Evolutionary conservation across 2,329 filamentous ascomycete genomes (phyloP), one percentile per base, ranked within the genome.

Genomic region (Magnaporthiopsis poae): DNA sequence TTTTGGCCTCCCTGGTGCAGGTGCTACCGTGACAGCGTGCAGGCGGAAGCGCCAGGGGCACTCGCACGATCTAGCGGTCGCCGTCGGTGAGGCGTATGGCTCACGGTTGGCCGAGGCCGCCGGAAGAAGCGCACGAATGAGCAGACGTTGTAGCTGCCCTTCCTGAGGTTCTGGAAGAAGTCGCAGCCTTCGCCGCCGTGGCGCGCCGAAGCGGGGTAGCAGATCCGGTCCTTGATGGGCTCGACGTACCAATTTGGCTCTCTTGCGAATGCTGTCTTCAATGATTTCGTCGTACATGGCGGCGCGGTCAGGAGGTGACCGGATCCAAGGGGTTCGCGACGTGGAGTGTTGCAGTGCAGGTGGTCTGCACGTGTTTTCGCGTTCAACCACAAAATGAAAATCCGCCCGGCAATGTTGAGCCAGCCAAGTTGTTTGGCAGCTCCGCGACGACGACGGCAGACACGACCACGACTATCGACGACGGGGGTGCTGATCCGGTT

Each of bases 111-210:
- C 15, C 61, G 61, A 2, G 3, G 4, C 33, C 33, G 61, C 29
- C 35, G 61, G 61, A 63, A 63, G 12, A 63, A 63, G 13, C 36
- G 61, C 15, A 63, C 61, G 33, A 63, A 63, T 11, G 46, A 63
- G 61, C 61, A 63, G 33, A 63, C 61, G 36, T 63, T 63, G 25
- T 63, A 63, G 61, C 61, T 63, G 15, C 33, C 61, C 13, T 15
- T 35, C 5, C 39, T 25, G 61, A 25, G n/a, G n/a, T 39, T 35
- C 36, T 13, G 33, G 61, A 63, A 46, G 35, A 63, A 63, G 2
- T 63, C 61, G 61, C 61, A 63, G 61, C 25, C 61, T 33, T 46
- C 61, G 31, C 61, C 61, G 31, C n/a, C 36, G 61, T 36, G 31
- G 61, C 46, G n/a, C 36, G 61, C 61, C n/a, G 61, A 63, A 31